Evolutionary conservation across 1,284 basidiomycete species (phyloP).

Genomic region (Anthracocystis walkeri): DNA sequence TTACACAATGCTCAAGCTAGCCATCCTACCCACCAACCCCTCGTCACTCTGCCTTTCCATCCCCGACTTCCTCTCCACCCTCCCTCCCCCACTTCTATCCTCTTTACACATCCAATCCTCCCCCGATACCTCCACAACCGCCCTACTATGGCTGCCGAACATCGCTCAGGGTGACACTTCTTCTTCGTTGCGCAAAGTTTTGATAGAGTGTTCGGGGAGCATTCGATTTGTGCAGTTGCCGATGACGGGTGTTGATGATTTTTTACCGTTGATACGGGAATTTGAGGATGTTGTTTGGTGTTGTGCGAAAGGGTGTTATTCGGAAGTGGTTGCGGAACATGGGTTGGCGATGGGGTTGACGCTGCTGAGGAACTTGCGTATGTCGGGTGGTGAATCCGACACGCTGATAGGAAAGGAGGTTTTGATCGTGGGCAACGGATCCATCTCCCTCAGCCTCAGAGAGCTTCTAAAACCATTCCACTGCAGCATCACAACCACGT

Average conservation of each 20-base stretch:
- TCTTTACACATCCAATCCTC: not conserved
- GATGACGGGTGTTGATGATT: constrained; percentile 56
- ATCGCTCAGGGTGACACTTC: constrained; percentile 18
- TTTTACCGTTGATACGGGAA: constrained; percentile 23
- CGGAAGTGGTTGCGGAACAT: constrained; percentile 54
- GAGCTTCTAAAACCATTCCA: constrained; percentile 32
- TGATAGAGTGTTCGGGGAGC: not conserved
- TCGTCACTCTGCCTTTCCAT: constrained; percentile 6
- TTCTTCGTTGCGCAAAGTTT: not conserved
- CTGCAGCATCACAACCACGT: constrained; percentile 10
- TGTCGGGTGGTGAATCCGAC: too few relatives aligned
- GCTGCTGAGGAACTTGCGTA: constrained; percentile 17
- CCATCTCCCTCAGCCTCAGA: constrained; percentile 23
- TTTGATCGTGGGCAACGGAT: constrained; percentile 50
- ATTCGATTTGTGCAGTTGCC: constrained; percentile 55
- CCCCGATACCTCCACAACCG: not conserved
- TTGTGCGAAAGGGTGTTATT: constrained; percentile 55
- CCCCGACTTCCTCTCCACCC: not conserved
- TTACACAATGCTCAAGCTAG: constrained; percentile 12
- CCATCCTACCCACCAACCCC: constrained; percentile 5
- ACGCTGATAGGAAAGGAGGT: constrained; percentile 23
- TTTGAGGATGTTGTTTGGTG: constrained; percentile 31
- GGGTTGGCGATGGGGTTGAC: constrained; percentile 38
- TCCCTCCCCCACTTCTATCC: not conserved
- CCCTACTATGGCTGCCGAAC: constrained; percentile 31